phyloP scores from a whole-genome alignment of 352 stramenopile species.

The Globisporangium mamillatum region DNA sequence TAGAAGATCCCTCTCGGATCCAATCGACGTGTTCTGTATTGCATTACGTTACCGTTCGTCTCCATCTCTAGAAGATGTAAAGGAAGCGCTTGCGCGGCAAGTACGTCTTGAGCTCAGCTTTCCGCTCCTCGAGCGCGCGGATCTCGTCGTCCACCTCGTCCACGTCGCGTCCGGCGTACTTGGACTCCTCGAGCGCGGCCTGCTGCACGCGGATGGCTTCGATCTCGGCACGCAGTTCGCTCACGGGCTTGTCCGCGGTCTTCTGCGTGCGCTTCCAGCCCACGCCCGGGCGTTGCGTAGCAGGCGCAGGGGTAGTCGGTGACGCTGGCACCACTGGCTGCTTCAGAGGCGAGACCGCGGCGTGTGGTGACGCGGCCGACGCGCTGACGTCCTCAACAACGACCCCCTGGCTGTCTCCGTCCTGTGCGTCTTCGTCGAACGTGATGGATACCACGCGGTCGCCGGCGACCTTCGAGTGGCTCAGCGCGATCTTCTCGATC shows the following conservation, averaged over 20 bases:
- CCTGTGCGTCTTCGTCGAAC: constrained; percentile 54
- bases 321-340: constrained; percentile 22
- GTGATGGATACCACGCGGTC: constrained; percentile 61
- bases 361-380: constrained; percentile 21
- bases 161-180: constrained; percentile 75
- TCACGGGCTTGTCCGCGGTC: constrained; percentile 21
- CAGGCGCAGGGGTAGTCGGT: not conserved
- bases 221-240: constrained; percentile 49
- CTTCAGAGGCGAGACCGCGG: constrained; percentile 14
- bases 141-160: constrained; percentile 82
- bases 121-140: constrained; percentile 53
- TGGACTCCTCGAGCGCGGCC: constrained; percentile 59
- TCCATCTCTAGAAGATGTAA: constrained; percentile 60
- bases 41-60: not conserved
- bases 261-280: constrained; percentile 45
- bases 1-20: not conserved
- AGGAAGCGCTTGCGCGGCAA: constrained; percentile 78
- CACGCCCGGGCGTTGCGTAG: constrained; percentile 40
- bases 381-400: constrained; percentile 20
- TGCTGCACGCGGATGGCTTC: constrained; percentile 58
- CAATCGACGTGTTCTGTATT: not conserved
- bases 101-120: constrained; percentile 61
- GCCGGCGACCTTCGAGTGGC: constrained; percentile 30
- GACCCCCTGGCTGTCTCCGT: constrained; percentile 10
- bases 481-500: constrained; percentile 56